These are phyloP conservation scores for Adansonia rubrostipa DNA, from an alignment of 441 rosid species.

Conservation along the genomic window DNA sequence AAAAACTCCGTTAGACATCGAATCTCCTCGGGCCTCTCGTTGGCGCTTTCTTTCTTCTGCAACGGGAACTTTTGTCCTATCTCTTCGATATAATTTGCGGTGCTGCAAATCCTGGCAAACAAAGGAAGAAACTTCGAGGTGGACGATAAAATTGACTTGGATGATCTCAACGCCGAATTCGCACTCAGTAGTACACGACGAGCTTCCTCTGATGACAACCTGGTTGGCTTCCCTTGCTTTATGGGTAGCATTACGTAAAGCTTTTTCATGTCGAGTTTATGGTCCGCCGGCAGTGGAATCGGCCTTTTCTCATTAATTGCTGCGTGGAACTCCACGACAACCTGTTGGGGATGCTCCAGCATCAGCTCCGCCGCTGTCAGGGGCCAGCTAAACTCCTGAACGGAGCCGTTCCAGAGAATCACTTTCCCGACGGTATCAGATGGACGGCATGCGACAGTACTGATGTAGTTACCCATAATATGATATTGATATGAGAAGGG, in stretches of 20 bases:
- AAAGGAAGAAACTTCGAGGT: slow-evolving; percentile 54
- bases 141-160: slow-evolving; percentile 38
- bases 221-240: slow-evolving; percentile 54
- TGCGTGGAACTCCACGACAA: slow-evolving; percentile 66
- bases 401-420: slow-evolving; percentile 65
- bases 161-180: slow-evolving; percentile 49
- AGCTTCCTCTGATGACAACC: slow-evolving; percentile 59
- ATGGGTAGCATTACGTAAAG: slow-evolving; percentile 72
- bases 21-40: slow-evolving; percentile 27
- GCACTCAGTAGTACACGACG: slow-evolving; percentile 50
- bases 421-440: slow-evolving; percentile 53
- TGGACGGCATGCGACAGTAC: slow-evolving; percentile 28
- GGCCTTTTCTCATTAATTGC: slow-evolving; percentile 50
- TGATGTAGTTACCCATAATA: slow-evolving; percentile 59
- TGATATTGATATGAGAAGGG: slow-evolving; percentile 26
- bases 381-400: slow-evolving; percentile 49
- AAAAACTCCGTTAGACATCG: slow-evolving; percentile 38
- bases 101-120: slow-evolving; percentile 47
- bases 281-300: slow-evolving; percentile 73
- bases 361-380: slow-evolving; percentile 83
- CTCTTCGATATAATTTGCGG: slow-evolving; percentile 28
- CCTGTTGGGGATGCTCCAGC: slow-evolving; percentile 79
- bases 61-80: background rate
- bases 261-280: slow-evolving; percentile 60
- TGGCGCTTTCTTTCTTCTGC: slow-evolving; percentile 16